phyloP scores from a whole-genome alignment of 2,329 filamentous ascomycete genomes.

The Stachybotrys elegans region DNA sequence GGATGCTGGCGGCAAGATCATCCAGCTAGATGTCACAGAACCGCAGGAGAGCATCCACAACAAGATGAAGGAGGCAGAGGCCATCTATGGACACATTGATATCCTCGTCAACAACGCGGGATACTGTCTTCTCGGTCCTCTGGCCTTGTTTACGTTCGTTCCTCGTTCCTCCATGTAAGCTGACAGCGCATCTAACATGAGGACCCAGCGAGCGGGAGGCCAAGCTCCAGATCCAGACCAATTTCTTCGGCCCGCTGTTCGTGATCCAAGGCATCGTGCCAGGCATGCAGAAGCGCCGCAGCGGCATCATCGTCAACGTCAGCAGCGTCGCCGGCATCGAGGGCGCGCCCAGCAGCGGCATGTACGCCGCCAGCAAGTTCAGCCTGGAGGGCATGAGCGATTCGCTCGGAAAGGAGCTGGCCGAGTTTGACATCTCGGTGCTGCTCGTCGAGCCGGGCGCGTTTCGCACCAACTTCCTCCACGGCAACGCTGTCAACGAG shows the following conservation, averaged over 20 bases:
- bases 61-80: conserved; percentile 19
- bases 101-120: conserved; percentile 50
- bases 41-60: conserved; percentile 16
- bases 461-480: conserved; percentile 43
- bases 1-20: conserved; percentile 18
- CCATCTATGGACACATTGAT: conserved; percentile 32
- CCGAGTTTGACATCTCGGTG: conserved; percentile 36
- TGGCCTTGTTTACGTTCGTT: conserved; percentile 20
- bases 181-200: conserved; percentile 3
- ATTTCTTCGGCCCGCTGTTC: conserved; percentile 43
- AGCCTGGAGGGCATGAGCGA: conserved; percentile 37
- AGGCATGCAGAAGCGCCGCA: conserved; percentile 33
- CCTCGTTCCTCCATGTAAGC: neutral
- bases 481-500: conserved; percentile 15
- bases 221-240: conserved; percentile 37
- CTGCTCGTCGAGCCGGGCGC: conserved; percentile 44
- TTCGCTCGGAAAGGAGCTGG: conserved; percentile 35
- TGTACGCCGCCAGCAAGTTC: conserved; percentile 43
- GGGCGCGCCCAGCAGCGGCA: conserved; percentile 29
- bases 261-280: conserved; percentile 43
- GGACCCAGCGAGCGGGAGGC: conserved; percentile 30
- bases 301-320: conserved; percentile 41
- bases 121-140: conserved; percentile 21
- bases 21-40: conserved; percentile 23
- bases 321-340: conserved; percentile 37